phyloP scores from a whole-genome alignment of 2,329 filamentous ascomycete species.

The Penicillium brasilianum region DNA sequence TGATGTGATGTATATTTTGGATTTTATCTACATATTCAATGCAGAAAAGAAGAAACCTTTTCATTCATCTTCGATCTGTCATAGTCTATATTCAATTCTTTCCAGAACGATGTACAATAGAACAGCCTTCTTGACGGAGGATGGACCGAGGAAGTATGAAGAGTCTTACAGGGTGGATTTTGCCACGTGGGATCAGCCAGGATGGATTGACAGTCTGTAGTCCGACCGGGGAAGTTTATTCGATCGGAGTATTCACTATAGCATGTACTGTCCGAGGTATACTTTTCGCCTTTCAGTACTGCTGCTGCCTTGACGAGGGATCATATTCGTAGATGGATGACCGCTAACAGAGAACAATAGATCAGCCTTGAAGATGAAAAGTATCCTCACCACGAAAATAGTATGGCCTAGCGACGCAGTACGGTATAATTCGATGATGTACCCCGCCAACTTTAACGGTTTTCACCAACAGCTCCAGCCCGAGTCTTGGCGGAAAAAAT shows the following conservation, averaged over 20 bases:
- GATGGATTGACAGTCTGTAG: slow-evolving; percentile 4
- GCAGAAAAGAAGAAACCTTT: neutral
- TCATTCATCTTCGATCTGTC: neutral
- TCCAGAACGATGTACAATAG: neutral
- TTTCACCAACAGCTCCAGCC: neutral
- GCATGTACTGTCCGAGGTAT: neutral
- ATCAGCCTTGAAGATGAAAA: neutral
- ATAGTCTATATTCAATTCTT: neutral
- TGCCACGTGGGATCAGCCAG: slow-evolving; percentile 30
- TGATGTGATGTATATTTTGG: neutral
- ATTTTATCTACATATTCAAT: neutral
- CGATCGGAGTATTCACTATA: neutral
- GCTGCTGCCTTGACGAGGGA: neutral
- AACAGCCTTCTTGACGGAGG: too few species aligned
- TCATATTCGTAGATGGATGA: too few species aligned
- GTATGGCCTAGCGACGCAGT: too few species aligned
- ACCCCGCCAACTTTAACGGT: neutral
- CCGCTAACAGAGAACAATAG: neutral
- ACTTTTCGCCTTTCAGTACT: neutral
- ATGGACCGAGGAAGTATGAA: slow-evolving; percentile 4
- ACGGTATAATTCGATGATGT: neutral
- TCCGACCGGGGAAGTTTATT: neutral
- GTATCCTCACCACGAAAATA: too few species aligned
- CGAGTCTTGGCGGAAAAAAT: slow-evolving; percentile 6
- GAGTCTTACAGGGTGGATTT: slow-evolving; percentile 14